These are phyloP conservation scores for Trichoderma aggressivum DNA, from an alignment of 2,329 filamentous ascomycete species.

Conservation along the genomic window DNA sequence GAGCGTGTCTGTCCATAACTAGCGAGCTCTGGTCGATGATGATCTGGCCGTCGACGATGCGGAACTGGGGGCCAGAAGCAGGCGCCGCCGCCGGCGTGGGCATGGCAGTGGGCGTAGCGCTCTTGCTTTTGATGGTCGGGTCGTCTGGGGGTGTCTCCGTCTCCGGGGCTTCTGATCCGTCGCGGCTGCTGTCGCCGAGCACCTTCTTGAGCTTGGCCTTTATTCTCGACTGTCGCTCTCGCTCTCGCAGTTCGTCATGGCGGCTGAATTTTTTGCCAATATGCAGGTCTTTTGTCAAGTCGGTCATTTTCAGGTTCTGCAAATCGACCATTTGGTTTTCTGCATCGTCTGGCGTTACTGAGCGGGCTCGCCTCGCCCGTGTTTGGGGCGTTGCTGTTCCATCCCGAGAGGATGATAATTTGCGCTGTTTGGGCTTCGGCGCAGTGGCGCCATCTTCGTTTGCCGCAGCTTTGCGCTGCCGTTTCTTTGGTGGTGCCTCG, in stretches of 20 bases:
- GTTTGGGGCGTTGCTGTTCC: conserved; percentile 26
- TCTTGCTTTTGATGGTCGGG: conserved; percentile 16
- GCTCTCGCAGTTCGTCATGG: conserved; percentile 67
- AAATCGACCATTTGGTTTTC: conserved; percentile 62
- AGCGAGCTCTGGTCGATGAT: conserved; percentile 67
- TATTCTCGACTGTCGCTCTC: conserved; percentile 50
- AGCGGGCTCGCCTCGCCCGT: conserved; percentile 39
- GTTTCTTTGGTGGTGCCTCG: conserved; percentile 31
- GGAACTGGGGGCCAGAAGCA: conserved; percentile 51
- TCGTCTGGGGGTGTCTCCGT: conserved; percentile 18
- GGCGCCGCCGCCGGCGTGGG: conserved; percentile 24
- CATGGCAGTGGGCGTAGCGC: conserved; percentile 17
- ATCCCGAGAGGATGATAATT: conserved; percentile 23
- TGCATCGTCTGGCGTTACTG: conserved; percentile 60
- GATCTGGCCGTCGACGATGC: conserved; percentile 69
- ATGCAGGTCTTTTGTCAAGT: conserved; percentile 65
- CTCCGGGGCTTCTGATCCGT: conserved; percentile 21
- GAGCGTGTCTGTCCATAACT: conserved; percentile 65
- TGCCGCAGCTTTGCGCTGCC: conserved; percentile 31
- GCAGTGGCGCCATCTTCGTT: conserved; percentile 22
- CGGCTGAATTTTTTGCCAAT: conserved; percentile 73
- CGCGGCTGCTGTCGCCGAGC: conserved; percentile 25
- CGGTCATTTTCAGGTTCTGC: conserved; percentile 66
- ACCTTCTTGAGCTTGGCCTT: conserved; percentile 32
- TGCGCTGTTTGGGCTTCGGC: conserved; percentile 29